Base-by-base conservation (phyloP, 495 filamentous ascomycete genomes). In the Parmelia sp. region DNA sequence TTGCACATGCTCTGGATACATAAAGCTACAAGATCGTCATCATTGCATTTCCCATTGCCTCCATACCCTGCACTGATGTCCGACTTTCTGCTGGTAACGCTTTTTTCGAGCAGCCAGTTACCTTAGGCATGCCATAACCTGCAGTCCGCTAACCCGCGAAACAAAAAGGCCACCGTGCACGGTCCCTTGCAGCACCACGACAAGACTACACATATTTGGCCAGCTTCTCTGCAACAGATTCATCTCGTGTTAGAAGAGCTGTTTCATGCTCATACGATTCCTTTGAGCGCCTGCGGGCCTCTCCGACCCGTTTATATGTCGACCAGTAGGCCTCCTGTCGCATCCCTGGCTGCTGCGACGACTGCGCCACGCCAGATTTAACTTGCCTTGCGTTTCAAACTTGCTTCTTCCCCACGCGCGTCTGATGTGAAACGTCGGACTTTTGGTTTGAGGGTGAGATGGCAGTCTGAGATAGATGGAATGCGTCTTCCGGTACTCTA, bases 291-390 rank as follows among this genome's bases (percentile, higher is more conserved):
- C 7, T 64, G 49, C 10, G 27, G 21, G 21, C 42, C 19, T 49
- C 45, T 49, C 47, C 2, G 6, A 29, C 47, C 14, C 14, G 9
- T 25, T 15, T 56, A 40, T 42, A 55, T 42, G n/a, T 53, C 35
- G 37, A 17, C 53, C 39, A 40, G 19, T 33, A n/a, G 31, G 25
- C 1, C 23, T 11, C 11, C 45, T 36, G 56, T 42, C 40, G 45
- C 44, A 44, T 64, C 47, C 44, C 35, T 64, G 42, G 17, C 23
- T 56, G 45, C n/a, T n/a, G 21, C 49, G 33, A 45, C 35, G 4
- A 39, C 61, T 63, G 61, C 61, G 61, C 61, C 61, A 63, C 51
- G 36, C 51, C 51, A 21, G 17, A 44, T 57, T 19, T 33, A 31
- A n/a, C n/a, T 47, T 1, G 29, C 19, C 15, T 4, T 36, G 21